Evolutionary conservation across 345 rosid species (phyloP).

Genomic region (Rhizophora apiculata): DNA sequence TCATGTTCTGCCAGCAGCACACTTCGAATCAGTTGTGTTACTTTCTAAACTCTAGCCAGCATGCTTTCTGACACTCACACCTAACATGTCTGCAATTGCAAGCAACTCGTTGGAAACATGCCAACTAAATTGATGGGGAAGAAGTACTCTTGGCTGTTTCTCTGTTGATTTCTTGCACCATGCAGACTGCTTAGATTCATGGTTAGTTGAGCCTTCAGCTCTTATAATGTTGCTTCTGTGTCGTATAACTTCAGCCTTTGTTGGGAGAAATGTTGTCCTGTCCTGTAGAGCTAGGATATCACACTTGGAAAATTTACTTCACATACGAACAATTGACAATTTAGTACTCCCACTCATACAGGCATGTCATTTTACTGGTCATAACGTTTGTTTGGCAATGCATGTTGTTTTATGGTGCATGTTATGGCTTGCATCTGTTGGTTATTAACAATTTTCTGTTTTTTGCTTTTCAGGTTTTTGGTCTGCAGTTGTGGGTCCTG

Average conservation of each 20-base stretch:
- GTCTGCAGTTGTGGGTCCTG: slow-evolving; percentile 57
- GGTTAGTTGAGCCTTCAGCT: background rate
- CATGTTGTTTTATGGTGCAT: background rate
- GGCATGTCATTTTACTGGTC: background rate
- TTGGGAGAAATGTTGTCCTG: background rate
- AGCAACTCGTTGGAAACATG: no score
- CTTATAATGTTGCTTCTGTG: background rate
- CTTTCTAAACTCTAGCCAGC: no score
- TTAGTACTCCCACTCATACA: background rate
- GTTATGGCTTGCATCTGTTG: background rate
- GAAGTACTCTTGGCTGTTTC: no score
- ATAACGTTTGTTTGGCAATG: background rate
- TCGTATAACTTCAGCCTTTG: background rate
- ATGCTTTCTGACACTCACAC: no score
- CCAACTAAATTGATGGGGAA: no score
- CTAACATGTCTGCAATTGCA: no score
- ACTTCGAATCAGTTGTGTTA: no score
- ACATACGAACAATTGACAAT: background rate
- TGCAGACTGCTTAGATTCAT: no score
- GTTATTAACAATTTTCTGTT: no score
- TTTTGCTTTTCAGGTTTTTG: no score
- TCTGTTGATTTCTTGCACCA: no score
- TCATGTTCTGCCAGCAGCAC: no score
- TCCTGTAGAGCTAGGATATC: background rate
- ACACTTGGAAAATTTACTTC: background rate